Evolutionary conservation across 176 grass and related monocot genomes (phyloP).

Genomic region (Poa pratensis): DNA sequence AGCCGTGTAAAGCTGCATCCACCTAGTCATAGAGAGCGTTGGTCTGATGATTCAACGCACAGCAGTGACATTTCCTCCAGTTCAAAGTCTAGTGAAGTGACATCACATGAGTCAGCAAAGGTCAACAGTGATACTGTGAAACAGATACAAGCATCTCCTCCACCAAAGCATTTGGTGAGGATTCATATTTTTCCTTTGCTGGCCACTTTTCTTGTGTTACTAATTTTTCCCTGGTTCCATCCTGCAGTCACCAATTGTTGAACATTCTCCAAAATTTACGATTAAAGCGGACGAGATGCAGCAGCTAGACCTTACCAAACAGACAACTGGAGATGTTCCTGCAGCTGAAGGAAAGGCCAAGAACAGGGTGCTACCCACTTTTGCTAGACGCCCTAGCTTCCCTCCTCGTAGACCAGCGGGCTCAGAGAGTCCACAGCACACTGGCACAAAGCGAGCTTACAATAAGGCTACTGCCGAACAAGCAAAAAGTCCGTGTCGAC

Average conservation of each 20-base stretch:
- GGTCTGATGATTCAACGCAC: constrained; percentile 56
- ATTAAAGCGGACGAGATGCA: constrained; percentile 47
- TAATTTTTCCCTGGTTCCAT: constrained; percentile 44
- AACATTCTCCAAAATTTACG: constrained; percentile 65
- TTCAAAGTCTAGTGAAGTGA: constrained; percentile 68
- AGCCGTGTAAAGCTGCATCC: constrained; percentile 57
- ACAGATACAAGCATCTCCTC: constrained; percentile 53
- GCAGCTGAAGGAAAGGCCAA: constrained; percentile 48
- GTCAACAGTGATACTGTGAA: constrained; percentile 57
- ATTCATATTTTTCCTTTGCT: constrained; percentile 31
- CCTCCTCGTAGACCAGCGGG: constrained; percentile 43
- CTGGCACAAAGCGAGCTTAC: constrained; percentile 57
- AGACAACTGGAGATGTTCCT: constrained; percentile 45
- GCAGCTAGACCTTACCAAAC: constrained; percentile 51
- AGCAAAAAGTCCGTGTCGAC: constrained; percentile 55
- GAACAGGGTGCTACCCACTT: constrained; percentile 47
- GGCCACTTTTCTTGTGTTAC: constrained; percentile 33
- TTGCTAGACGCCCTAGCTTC: constrained; percentile 51
- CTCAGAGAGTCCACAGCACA: constrained; percentile 50
- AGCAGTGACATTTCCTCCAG: constrained; percentile 60
- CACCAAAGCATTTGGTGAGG: constrained; percentile 75
- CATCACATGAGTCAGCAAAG: constrained; percentile 57
- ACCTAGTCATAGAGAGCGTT: constrained; percentile 59
- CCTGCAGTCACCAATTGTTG: constrained; percentile 74
- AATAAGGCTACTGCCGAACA: constrained; percentile 45